Evolutionary conservation across 2,329 filamentous ascomycete genomes (phyloP).

Genomic region (Pyrenochaeta sp.): DNA sequence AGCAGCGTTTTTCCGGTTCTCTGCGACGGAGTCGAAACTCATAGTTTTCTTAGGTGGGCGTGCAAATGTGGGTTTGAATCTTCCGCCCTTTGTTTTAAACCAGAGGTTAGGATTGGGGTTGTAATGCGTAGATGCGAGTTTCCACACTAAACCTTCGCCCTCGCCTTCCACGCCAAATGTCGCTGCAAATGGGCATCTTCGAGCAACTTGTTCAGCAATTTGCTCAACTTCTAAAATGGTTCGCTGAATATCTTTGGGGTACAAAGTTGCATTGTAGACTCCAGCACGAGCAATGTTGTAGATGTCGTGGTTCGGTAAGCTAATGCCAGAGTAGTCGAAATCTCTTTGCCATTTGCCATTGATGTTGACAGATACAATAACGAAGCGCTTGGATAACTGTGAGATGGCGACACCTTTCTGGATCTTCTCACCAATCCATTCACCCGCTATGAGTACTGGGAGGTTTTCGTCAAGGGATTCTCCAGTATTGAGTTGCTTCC

Average conservation of each 20-base stretch:
- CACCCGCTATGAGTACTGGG: constrained; percentile 38
- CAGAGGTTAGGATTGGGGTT: constrained; percentile 23
- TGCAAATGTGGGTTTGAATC: constrained; percentile 35
- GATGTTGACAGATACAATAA: constrained; percentile 37
- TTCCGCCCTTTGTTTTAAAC: constrained; percentile 41
- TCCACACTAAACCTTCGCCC: constrained; percentile 41
- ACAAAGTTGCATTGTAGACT: constrained; percentile 22
- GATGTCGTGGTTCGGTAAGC: constrained; percentile 25
- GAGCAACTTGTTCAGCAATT: constrained; percentile 28
- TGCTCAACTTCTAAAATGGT: constrained; percentile 21
- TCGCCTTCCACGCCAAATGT: constrained; percentile 28
- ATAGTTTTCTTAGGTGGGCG: constrained; percentile 21
- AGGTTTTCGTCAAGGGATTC: constrained; percentile 2
- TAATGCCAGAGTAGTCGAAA: constrained; percentile 27
- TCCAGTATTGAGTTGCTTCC: constrained; percentile 24
- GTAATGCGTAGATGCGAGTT: constrained; percentile 18
- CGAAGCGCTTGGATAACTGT: constrained; percentile 34
- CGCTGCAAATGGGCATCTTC: constrained; percentile 32
- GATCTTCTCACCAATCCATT: constrained; percentile 40
- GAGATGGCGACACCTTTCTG: constrained; percentile 39
- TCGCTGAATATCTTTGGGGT: constrained; percentile 18
- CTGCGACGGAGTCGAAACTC: constrained; percentile 5
- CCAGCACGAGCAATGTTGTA: constrained; percentile 36
- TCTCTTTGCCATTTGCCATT: constrained; percentile 37
- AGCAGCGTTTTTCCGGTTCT: constrained; percentile 20